phyloP scores from a whole-genome alignment of 1,284 basidiomycete genomes.

The Cryptococcus sp. region DNA sequence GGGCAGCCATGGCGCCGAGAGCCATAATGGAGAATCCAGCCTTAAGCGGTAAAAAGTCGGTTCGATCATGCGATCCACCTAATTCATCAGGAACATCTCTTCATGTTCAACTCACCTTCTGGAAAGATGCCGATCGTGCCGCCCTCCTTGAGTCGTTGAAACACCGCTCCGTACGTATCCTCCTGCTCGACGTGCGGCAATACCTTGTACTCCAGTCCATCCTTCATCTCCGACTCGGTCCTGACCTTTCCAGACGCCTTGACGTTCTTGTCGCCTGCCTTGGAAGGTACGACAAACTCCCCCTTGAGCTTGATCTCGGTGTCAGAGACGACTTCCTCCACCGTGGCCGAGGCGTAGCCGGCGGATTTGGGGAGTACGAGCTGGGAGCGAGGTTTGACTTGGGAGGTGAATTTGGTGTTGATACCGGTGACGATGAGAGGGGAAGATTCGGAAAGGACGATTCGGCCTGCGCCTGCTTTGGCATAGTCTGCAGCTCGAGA shows the following conservation, averaged over 20 bases:
- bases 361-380: constrained; percentile 81
- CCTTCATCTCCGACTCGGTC: constrained; percentile 55
- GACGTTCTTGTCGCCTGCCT: constrained; percentile 53
- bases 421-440: constrained; percentile 73
- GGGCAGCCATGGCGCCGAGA: constrained; percentile 90
- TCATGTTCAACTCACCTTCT: constrained; percentile 72
- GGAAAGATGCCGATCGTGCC: constrained; percentile 94
- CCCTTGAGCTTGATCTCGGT: constrained; percentile 75
- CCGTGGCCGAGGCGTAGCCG: constrained; percentile 72
- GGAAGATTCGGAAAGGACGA: constrained; percentile 69
- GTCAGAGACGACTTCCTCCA: constrained; percentile 84
- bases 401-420: constrained; percentile 67
- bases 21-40: constrained; percentile 97
- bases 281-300: constrained; percentile 59
- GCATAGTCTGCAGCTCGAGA: constrained; percentile 86
- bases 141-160: constrained; percentile 76
- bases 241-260: constrained; percentile 67
- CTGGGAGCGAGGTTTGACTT: constrained; percentile 76
- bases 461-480: constrained; percentile 66
- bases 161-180: constrained; percentile 92
- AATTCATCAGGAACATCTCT: not conserved
- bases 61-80: constrained; percentile 96
- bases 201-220: constrained; percentile 67
- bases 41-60: constrained; percentile 88
- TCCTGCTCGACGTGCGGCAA: constrained; percentile 86